phyloP scores from a whole-genome alignment of 2,329 filamentous ascomycete species.

The Geoglossum cookeanum region DNA sequence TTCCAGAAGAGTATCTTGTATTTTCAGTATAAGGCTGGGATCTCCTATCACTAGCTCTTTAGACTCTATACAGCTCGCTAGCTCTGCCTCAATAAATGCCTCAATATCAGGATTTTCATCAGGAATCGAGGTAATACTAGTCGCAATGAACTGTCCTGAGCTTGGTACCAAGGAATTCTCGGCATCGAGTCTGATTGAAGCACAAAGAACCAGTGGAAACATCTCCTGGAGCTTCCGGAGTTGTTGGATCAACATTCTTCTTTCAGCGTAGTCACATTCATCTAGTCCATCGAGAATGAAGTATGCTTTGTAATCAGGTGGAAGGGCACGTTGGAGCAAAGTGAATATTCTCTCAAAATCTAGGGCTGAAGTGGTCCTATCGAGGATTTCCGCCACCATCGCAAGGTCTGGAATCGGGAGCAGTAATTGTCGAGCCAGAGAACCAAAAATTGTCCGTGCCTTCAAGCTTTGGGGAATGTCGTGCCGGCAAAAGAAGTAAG shows the following conservation, averaged over 20 bases:
- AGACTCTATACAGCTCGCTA: conserved; percentile 11
- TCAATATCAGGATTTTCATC: conserved; percentile 13
- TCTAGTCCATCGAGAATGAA: conserved; percentile 20
- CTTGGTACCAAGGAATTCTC: conserved; percentile 7
- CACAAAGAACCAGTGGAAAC: conserved; percentile 12
- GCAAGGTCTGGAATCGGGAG: conserved; percentile 11
- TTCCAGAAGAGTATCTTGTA: conserved; percentile 13
- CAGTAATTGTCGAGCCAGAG: conserved; percentile 21
- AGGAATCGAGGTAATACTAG: conserved; percentile 10
- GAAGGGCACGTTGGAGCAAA: conserved; percentile 11
- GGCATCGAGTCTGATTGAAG: conserved; percentile 13
- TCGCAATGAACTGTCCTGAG: conserved; percentile 4
- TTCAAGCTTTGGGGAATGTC: conserved; percentile 16
- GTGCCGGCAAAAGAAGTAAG: conserved; percentile 20
- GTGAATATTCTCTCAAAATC: conserved; percentile 11
- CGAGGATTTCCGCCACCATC: neutral
- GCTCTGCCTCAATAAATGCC: conserved; percentile 14
- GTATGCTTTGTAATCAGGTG: conserved; percentile 11
- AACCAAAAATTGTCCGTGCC: conserved; percentile 16
- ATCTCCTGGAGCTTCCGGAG: conserved; percentile 12
- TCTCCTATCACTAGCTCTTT: conserved; percentile 12
- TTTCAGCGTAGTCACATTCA: conserved; percentile 13
- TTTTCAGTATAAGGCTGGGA: conserved; percentile 13
- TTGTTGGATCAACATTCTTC: conserved; percentile 6
- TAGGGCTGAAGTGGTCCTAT: neutral